Base-by-base conservation (phyloP, 1,284 basidiomycete genomes). In the Grifola frondosa region DNA sequence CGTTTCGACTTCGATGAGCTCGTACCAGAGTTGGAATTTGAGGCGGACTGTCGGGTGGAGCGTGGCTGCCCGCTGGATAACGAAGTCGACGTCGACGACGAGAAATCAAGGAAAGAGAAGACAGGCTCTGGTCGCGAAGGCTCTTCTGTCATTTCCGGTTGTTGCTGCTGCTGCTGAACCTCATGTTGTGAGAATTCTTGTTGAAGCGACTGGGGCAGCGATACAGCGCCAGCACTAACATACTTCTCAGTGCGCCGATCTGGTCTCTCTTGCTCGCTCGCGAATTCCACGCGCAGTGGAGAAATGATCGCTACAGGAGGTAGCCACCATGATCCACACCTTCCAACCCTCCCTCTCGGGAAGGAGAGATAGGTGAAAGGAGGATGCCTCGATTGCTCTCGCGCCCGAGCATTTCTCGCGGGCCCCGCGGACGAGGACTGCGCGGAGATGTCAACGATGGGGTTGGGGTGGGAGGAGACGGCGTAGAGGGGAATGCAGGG, bases 81-180 rank as follows among this genome's bases (percentile, higher is more conserved):
- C 34, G 59, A 58, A 10, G 54, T 47, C 15, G 59, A 65, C 28
- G 67, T 69, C 3, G 77, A 75, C 4, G 78, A 77, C 22, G 65
- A 66, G 41, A 84, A 71, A 56, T 84, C 82, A 17, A 84, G 67
- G 64, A 84, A 84, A 0, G 81, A 84, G 33, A 68, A 64, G 23
- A 63, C 66, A 39, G 56, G 63, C 46, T 52, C 57, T 44, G 44
- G 55, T 42, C 48, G 44, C 31, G 46, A 40, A 12, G 48, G 44
- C 11, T 49, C 40, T 6, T 30, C 40, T 13, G 50, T 32, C 11
- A 34, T 21, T 16, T 33, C 20, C 4, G 33, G 13, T 26, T 40
- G 24, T 32, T 33, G 34, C 22, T 23, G 36, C 22, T 45, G 39
- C 35, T 17, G 23, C 13, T 40, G 24, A 32, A 13, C 16, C 30